Evolutionary conservation across 1,284 basidiomycete genomes (phyloP).

Genomic region (Leccinum griseonigrum): DNA sequence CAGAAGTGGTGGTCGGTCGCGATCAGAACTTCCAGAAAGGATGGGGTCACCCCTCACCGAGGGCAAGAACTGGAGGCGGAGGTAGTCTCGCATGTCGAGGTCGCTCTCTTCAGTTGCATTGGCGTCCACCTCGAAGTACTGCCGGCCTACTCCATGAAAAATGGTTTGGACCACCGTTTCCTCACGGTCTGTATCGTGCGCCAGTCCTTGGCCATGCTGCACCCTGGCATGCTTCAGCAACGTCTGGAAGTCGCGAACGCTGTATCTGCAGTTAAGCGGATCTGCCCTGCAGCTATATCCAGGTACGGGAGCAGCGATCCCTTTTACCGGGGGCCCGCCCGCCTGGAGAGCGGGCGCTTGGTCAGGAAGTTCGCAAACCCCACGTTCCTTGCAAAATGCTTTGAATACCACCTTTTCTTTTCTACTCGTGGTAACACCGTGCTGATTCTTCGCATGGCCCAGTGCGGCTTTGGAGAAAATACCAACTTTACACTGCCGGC

Average conservation of each 20-base stretch:
- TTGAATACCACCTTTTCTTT: not conserved
- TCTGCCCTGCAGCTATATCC: conserved; percentile 11
- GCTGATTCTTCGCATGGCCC: conserved; percentile 8
- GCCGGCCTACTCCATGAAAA: conserved; percentile 1
- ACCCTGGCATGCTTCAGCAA: conserved; percentile 1
- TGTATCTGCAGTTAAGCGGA: conserved; percentile 6
- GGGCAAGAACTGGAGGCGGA: conserved; percentile 5
- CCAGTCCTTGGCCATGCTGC: not conserved
- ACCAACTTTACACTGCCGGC: not conserved
- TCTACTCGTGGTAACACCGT: not conserved
- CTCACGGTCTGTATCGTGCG: not conserved
- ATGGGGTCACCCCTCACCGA: not conserved
- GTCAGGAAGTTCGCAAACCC: not conserved
- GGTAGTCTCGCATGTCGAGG: conserved; percentile 3
- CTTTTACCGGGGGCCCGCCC: conserved; percentile 7
- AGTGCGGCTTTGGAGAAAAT: not conserved
- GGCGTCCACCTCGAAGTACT: conserved; percentile 11
- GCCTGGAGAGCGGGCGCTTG: not conserved
- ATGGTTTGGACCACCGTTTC: conserved; percentile 7
- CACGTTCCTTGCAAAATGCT: not conserved
- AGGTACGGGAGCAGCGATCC: not conserved
- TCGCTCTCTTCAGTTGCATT: not conserved
- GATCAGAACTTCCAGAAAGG: not conserved
- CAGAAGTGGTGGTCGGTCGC: conserved; percentile 5
- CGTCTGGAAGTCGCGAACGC: conserved; percentile 3